phyloP scores from a whole-genome alignment of 805 yeast species.

The Wickerhamiella domercqiae region DNA sequence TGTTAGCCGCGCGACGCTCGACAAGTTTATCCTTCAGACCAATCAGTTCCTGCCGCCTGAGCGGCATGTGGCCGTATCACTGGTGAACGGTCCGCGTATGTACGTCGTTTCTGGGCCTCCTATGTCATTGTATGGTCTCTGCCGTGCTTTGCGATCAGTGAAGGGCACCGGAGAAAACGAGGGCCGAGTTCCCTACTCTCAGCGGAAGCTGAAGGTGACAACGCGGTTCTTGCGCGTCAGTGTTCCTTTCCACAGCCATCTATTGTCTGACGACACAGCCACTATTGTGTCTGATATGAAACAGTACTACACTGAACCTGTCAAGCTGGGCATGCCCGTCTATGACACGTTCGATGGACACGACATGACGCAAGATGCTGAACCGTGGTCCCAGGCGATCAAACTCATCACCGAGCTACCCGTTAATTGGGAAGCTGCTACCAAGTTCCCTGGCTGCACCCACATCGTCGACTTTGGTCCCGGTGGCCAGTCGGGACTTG shows the following conservation, averaged over 20 bases:
- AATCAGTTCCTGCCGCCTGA: constrained; percentile 86
- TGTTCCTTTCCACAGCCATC: constrained; percentile 92
- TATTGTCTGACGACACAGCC: constrained; percentile 57
- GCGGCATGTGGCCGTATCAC: constrained; percentile 78
- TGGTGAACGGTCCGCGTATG: constrained; percentile 90
- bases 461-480: constrained; percentile 97
- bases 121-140: constrained; percentile 90
- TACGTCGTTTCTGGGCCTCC: constrained; percentile 97
- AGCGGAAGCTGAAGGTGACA: constrained; percentile 86
- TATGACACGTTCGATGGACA: constrained; percentile 77
- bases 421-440: constrained; percentile 90
- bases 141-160: constrained; percentile 78
- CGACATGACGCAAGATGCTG: constrained; percentile 47
- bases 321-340: constrained; percentile 66
- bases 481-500: constrained; percentile 94
- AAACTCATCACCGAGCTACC: constrained; percentile 76
- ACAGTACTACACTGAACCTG: constrained; percentile 37
- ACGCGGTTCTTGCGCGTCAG: constrained; percentile 89
- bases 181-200: constrained; percentile 82
- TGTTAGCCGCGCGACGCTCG: constrained; percentile 64
- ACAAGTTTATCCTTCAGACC: constrained; percentile 65
- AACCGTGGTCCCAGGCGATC: constrained; percentile 54
- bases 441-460: constrained; percentile 53
- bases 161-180: constrained; percentile 95
- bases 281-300: constrained; percentile 51